Conservation (phyloP, 495 filamentous ascomycete species). For the Hyaloscypha bicolor region DNA sequence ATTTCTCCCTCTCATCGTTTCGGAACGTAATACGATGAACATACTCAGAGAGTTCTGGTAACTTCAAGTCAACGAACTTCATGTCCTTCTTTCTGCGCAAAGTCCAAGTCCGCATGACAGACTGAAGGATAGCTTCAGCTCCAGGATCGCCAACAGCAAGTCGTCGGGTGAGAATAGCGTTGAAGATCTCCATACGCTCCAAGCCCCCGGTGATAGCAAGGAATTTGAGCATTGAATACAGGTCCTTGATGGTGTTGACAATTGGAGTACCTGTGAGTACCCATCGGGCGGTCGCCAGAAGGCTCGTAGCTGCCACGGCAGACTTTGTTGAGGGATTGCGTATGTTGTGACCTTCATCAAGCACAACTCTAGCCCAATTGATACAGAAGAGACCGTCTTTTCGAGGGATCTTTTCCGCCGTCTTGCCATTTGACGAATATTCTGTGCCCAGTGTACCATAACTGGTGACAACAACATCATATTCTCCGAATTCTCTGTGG, state of each 20-base stretch:
- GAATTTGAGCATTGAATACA: conserved; percentile 82
- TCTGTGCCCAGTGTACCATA: conserved; percentile 65
- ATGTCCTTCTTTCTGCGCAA: conserved; percentile 87
- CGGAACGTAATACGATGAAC: conserved; percentile 79
- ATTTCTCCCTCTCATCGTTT: conserved; percentile 75
- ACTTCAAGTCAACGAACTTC: conserved; percentile 81
- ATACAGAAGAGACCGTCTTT: conserved; percentile 60
- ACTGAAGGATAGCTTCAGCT: conserved; percentile 68
- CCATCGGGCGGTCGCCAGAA: conserved; percentile 79
- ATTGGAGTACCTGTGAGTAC: conserved; percentile 82
- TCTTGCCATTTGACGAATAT: conserved; percentile 24
- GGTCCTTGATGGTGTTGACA: conserved; percentile 77
- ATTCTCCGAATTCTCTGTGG: conserved; percentile 53
- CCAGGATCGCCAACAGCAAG: conserved; percentile 59
- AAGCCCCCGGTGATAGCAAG: conserved; percentile 77
- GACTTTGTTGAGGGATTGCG: conserved; percentile 76
- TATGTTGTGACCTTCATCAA: conserved; percentile 89
- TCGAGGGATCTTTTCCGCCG: conserved; percentile 18
- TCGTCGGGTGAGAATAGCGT: conserved; percentile 71
- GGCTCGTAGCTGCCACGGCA: conserved; percentile 63
- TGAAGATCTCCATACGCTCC: conserved; percentile 74
- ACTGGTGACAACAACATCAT: conserved; percentile 82
- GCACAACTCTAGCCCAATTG: conserved; percentile 78
- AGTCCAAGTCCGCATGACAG: conserved; percentile 80
- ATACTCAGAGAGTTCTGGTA: conserved; percentile 79